phyloP scores from a whole-genome alignment of 305 asterid species.

The Rubia peregrina region DNA sequence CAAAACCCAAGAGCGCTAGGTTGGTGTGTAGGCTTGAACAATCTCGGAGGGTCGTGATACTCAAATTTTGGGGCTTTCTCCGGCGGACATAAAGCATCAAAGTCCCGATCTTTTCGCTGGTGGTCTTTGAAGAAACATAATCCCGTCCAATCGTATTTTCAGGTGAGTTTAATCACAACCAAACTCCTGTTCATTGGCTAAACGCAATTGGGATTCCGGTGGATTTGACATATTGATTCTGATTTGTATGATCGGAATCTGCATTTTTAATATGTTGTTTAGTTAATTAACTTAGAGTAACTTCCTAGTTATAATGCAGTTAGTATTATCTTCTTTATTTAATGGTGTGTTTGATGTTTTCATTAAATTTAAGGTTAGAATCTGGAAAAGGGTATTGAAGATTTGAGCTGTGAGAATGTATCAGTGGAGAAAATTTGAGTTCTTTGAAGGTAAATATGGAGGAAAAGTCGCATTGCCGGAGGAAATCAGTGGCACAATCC shows the following conservation, averaged over 20 bases:
- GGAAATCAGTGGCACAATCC: constrained; percentile 53
- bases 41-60: neutral
- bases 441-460: constrained; percentile 73
- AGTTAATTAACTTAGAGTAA: neutral
- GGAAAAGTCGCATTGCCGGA: constrained; percentile 48
- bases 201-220: neutral
- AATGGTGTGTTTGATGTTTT: neutral
- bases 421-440: constrained; percentile 96
- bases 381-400: neutral
- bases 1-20: neutral
- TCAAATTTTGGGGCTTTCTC: neutral
- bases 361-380: neutral
- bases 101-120: neutral
- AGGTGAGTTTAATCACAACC: neutral
- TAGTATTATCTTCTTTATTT: neutral
- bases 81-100: neutral
- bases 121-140: neutral
- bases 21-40: neutral
- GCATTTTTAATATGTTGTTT: neutral
- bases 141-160: neutral
- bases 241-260: neutral
- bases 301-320: neutral
- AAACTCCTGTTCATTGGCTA: neutral
- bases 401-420: constrained; percentile 40
- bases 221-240: neutral